Evolutionary conservation across 176 grass and related monocot species (phyloP).

Genomic region (Zoysia japonica): DNA sequence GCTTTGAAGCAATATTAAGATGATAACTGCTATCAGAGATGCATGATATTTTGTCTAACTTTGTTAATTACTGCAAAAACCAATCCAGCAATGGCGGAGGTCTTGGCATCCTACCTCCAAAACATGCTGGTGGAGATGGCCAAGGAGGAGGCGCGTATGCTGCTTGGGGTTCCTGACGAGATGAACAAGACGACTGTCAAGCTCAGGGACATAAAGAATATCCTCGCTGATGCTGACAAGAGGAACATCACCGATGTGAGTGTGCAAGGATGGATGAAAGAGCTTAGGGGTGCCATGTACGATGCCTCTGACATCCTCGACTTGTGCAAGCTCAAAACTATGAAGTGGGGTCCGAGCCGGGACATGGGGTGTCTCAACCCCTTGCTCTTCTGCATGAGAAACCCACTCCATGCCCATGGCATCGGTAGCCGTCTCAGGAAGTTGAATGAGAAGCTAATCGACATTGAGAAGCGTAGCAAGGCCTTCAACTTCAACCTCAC

Average conservation of each 20-base stretch:
- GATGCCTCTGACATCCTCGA: slow-evolving; percentile 6
- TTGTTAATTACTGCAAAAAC: not conserved
- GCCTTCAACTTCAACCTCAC: not conserved
- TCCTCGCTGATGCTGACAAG: slow-evolving; percentile 21
- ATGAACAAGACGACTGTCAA: slow-evolving; percentile 4
- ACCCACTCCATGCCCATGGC: not conserved
- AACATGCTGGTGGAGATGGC: slow-evolving; percentile 3
- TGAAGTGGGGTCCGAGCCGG: not conserved
- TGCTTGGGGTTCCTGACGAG: slow-evolving; percentile 12
- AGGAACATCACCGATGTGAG: not conserved
- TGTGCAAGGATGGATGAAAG: slow-evolving; percentile 7
- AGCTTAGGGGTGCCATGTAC: not conserved
- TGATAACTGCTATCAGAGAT: too few species aligned
- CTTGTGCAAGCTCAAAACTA: not conserved
- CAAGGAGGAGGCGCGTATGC: not conserved
- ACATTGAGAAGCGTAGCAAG: not conserved
- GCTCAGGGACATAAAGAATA: not conserved
- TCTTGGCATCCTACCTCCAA: slow-evolving; percentile 1
- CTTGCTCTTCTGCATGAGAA: not conserved
- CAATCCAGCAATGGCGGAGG: slow-evolving; percentile 8
- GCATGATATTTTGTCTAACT: too few species aligned
- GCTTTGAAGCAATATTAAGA: too few species aligned
- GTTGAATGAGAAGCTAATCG: not conserved
- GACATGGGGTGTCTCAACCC: not conserved
- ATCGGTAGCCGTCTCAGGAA: not conserved